Percentiles rank a stretch among this genome's conserved stretches.
Conservation (phyloP, 805 yeast genomes). For the Aciculoconidium aculeatum region DNA sequence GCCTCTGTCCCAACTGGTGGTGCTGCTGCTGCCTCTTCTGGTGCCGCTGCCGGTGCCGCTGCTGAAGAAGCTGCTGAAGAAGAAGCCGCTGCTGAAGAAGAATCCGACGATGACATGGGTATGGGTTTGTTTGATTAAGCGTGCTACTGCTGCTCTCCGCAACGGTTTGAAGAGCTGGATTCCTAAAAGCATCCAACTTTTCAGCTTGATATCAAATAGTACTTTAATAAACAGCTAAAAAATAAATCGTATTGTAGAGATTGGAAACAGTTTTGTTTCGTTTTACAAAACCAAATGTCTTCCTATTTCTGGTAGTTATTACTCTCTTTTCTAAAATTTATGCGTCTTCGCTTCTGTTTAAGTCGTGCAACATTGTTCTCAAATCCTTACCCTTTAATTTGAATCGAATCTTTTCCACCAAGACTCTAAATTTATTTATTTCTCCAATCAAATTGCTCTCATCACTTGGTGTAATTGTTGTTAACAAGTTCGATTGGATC, state of each 20-base stretch:
- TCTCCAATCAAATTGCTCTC: constrained; percentile 12
- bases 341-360: constrained; percentile 1
- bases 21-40: constrained; percentile 80
- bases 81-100: constrained; percentile 56
- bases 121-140: constrained; percentile 96
- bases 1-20: constrained; percentile 98
- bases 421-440: constrained; percentile 20
- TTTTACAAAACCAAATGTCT: too few relatives aligned
- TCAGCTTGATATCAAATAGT: too few relatives aligned
- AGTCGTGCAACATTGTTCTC: constrained; percentile 1
- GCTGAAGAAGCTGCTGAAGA: constrained; percentile 71
- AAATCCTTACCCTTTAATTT: neutral
- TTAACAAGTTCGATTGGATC: constrained; percentile 9
- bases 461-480: constrained; percentile 1
- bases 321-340: too few relatives aligned
- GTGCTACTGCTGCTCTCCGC: constrained; percentile 4
- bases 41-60: constrained; percentile 63
- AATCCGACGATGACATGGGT: constrained; percentile 75
- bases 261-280: too few relatives aligned
- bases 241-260: too few relatives aligned
- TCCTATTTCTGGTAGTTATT: too few relatives aligned
- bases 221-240: too few relatives aligned
- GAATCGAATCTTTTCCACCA: constrained; percentile 19
- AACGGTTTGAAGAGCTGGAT: too few relatives aligned
- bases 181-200: too few relatives aligned